A percentile compares a stretch with the other conserved stretches of the same genome.
Conservation (phyloP, 2,329 filamentous ascomycete species). For the Stagonosporopsis chrysanthemi region DNA sequence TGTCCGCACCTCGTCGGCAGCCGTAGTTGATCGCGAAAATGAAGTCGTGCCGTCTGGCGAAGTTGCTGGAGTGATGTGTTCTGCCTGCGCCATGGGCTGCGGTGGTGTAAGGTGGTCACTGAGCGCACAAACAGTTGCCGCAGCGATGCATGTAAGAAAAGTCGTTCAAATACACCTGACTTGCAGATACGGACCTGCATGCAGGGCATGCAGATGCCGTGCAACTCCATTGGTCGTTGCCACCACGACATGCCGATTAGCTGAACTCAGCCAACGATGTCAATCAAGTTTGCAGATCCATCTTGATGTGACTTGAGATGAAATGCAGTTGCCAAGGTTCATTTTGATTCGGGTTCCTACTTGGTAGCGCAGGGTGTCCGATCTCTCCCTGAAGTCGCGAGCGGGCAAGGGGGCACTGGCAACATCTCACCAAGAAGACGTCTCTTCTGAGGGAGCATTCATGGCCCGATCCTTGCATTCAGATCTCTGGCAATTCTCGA, state of each 20-base stretch:
- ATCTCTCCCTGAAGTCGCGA: neutral
- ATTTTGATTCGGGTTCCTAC: neutral
- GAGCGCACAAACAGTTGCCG: constrained; percentile 16
- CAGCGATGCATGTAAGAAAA: constrained; percentile 11
- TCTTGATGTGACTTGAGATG: neutral
- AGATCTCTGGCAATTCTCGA: neutral
- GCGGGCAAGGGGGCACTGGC: neutral
- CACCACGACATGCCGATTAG: neutral
- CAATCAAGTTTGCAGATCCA: neutral
- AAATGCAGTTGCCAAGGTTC: neutral
- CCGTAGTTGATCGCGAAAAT: constrained; percentile 19
- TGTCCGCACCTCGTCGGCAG: constrained; percentile 7
- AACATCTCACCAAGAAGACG: neutral
- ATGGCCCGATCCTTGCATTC: neutral
- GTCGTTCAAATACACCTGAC: constrained; percentile 13
- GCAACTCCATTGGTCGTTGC: constrained; percentile 6
- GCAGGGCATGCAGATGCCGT: constrained; percentile 19
- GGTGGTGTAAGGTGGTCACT: constrained; percentile 8
- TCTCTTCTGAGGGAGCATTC: neutral
- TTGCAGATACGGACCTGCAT: constrained; percentile 11
- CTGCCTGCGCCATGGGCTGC: constrained; percentile 17
- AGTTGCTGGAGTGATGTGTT: constrained; percentile 17
- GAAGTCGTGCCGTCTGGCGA: constrained; percentile 16
- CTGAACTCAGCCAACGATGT: neutral
- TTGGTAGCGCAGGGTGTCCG: neutral